These are phyloP conservation scores for Fistulinella prunicolor DNA, from an alignment of 768 basidiomycete species.

Conservation along the genomic window DNA sequence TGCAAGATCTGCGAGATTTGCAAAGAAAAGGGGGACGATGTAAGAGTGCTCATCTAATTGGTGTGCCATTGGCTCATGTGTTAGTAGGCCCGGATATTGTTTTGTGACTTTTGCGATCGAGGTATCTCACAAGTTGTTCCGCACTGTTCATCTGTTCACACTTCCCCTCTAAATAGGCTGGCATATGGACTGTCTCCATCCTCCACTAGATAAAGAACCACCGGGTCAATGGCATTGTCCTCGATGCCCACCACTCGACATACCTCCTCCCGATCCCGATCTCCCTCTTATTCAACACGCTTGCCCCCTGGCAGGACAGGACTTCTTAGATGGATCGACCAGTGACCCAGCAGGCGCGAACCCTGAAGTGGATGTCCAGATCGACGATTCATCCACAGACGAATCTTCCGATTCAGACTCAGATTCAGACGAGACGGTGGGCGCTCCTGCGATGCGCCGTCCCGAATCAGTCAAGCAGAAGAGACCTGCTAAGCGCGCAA, in stretches of 20 bases:
- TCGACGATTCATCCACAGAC: slow-evolving; percentile 35
- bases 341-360: slow-evolving; percentile 23
- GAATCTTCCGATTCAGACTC: slow-evolving; percentile 32
- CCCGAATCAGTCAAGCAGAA: slow-evolving; percentile 27
- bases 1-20: slow-evolving; percentile 94
- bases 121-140: slow-evolving; percentile 40
- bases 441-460: slow-evolving; percentile 11
- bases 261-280: slow-evolving; percentile 8
- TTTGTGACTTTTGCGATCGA: slow-evolving; percentile 95
- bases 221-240: slow-evolving; percentile 80
- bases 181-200: slow-evolving; percentile 79
- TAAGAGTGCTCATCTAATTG: slow-evolving; percentile 41
- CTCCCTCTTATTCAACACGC: slow-evolving; percentile 29
- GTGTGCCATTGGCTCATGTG: slow-evolving; percentile 19
- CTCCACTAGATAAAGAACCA: slow-evolving; percentile 68
- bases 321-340: slow-evolving; percentile 26
- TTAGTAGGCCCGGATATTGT: slow-evolving; percentile 69
- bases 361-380: slow-evolving; percentile 34
- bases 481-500: slow-evolving; percentile 25
- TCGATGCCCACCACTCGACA: slow-evolving; percentile 43
- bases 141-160: slow-evolving; percentile 3
- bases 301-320: slow-evolving; percentile 37
- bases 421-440: slow-evolving; percentile 25
- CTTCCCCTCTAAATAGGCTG: slow-evolving; percentile 49
- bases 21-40: slow-evolving; percentile 81